Evolutionary conservation across 768 basidiomycete species (phyloP).

Genomic region (Ephemerocybe angulata): DNA sequence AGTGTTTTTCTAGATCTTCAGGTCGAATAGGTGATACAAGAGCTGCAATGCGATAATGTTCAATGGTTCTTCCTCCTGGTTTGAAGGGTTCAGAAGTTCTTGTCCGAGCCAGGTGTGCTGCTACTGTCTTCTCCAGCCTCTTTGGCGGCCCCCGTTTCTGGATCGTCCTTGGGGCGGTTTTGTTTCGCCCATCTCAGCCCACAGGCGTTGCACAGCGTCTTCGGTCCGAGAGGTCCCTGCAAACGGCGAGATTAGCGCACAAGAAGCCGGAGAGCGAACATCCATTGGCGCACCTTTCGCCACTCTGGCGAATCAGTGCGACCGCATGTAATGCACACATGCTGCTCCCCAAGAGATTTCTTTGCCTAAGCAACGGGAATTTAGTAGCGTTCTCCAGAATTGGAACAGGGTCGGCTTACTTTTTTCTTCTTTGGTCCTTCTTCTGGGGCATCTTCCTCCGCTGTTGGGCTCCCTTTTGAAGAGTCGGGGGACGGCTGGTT

Average conservation of each 20-base stretch:
- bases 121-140: slow-evolving; percentile 1
- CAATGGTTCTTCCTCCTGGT: too few species aligned
- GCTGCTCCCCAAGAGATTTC: slow-evolving; percentile 56
- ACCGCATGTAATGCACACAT: slow-evolving; percentile 91
- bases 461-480: slow-evolving; percentile 10
- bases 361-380: slow-evolving; percentile 31
- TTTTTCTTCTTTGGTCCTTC: slow-evolving; percentile 62
- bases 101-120: too few species aligned
- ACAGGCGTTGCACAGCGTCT: slow-evolving; percentile 97
- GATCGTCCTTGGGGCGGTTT: slow-evolving; percentile 38
- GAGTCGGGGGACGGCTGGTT: background rate
- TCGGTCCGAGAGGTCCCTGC: slow-evolving; percentile 90
- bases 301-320: slow-evolving; percentile 96
- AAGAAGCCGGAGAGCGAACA: slow-evolving; percentile 8
- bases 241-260: background rate
- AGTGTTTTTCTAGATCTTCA: too few species aligned
- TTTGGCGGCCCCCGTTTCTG: slow-evolving; percentile 11
- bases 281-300: slow-evolving; percentile 61
- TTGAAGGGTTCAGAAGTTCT: too few species aligned
- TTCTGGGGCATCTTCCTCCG: slow-evolving; percentile 44
- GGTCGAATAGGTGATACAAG: too few species aligned
- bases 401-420: slow-evolving; percentile 30
- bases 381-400: background rate
- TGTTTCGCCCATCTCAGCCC: slow-evolving; percentile 91
- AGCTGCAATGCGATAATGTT: too few species aligned